Evolutionary conservation across 306 rosid species (phyloP), one percentile per base, ranked within the genome.

Genomic region (Medicago arabica): DNA sequence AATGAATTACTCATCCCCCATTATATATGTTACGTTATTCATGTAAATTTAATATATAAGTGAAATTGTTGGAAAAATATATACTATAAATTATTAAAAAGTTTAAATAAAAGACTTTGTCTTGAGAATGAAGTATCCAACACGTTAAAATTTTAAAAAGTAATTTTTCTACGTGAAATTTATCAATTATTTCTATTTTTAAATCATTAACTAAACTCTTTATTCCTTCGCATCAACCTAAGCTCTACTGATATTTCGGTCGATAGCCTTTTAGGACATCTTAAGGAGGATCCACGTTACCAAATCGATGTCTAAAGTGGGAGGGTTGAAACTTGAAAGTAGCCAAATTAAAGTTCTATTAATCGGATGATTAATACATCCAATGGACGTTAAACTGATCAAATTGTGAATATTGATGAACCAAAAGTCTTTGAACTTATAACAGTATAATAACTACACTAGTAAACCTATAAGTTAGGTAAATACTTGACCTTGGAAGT

Each of bases 391-490:
- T 23, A 23, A 23, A 23, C 28, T 19, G 6, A 51, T 19, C 15
- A 19, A 57, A 57, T 6, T 36, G 7, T 57, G 31, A 57, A 57
- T 57, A 21, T 10, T 57, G 13, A 57, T 28, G 16, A 28, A 15
- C 2, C 66, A 23, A 21, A 23, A 59, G 9, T 13, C 66, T 28
- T 59, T 59, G 3, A 25, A 18, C 34, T 19, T 55, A 5, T 31
- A 47, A 14, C 16, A 1, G 36, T 14, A 49, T 50, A 50, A n/a
- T 7, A n/a, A 50, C 4, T 47, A 55, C 17, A 28, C 19, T 12
- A 60, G 41, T 60, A 60, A 25, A 28, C 67, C 67, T 28, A 61
- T 15, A 61, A 61, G 40, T 61, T 61, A 28, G 64, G 38, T 58
- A 58, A 50, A 15, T 50, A 7, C 36, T 31, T 54, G 9, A 54